Conservation (phyloP, 306 rosid species). For the Lupinus albus region DNA sequence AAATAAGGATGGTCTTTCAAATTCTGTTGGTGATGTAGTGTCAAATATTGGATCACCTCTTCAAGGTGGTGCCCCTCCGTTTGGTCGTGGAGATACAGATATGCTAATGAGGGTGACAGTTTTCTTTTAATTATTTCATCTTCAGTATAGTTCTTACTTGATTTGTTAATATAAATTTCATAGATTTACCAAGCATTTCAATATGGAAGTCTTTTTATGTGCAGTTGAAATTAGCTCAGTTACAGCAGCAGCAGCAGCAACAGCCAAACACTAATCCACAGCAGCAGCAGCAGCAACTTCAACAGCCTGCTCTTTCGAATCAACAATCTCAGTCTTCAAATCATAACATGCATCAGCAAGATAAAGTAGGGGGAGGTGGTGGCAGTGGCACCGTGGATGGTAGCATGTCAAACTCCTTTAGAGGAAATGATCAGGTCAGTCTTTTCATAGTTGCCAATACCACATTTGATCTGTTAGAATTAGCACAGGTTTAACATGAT, state of each 20-base stretch:
- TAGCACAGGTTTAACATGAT: not conserved
- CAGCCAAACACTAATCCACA: conserved; percentile 62
- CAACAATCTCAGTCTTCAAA: conserved; percentile 82
- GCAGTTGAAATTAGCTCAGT: conserved; percentile 86
- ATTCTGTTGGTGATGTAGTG: conserved; percentile 78
- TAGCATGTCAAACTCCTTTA: conserved; percentile 87
- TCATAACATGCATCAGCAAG: conserved; percentile 86
- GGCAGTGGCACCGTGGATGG: conserved; percentile 84
- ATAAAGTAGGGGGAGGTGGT: conserved; percentile 83
- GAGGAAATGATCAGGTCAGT: conserved; percentile 98
- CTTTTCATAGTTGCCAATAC: conserved; percentile 36
- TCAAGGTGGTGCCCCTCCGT: conserved; percentile 72
- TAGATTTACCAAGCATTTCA: conserved; percentile 17
- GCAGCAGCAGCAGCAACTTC: conserved; percentile 58
- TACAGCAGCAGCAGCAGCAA: conserved; percentile 77
- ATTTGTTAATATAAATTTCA: conserved; percentile 15
- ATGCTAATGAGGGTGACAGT: conserved; percentile 74
- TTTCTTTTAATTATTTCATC: conserved; percentile 33
- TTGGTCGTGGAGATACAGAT: conserved; percentile 84
- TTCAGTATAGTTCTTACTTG: conserved; percentile 14
- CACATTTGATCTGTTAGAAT: conserved; percentile 1
- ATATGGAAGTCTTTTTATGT: conserved; percentile 41
- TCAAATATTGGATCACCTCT: conserved; percentile 85
- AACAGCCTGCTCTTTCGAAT: conserved; percentile 82
- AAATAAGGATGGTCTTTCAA: conserved; percentile 75